Percentiles rank a stretch among this genome's conserved stretches.
Conservation (phyloP, 176 grass and related monocot genomes). For the Saccharum spontaneum region DNA sequence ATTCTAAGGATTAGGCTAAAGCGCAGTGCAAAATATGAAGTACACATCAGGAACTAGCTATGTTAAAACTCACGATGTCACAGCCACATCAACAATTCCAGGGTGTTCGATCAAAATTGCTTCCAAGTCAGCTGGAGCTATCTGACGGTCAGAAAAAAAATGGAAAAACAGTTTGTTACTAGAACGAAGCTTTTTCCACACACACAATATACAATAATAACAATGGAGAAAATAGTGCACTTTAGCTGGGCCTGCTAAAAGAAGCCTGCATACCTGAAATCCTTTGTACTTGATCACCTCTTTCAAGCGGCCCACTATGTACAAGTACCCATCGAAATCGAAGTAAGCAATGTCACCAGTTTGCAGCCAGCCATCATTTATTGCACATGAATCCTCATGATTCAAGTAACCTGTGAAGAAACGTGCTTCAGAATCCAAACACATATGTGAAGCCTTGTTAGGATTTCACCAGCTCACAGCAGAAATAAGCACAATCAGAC, state of each 20-base stretch:
- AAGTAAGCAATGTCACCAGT: slow-evolving; percentile 89
- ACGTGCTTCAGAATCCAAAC: background rate
- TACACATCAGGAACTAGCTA: background rate
- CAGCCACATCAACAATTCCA: slow-evolving; percentile 76
- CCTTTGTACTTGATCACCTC: slow-evolving; percentile 96
- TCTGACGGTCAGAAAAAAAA: slow-evolving; percentile 50
- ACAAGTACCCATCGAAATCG: slow-evolving; percentile 79
- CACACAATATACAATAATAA: background rate
- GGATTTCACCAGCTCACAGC: background rate
- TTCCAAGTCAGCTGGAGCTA: slow-evolving; percentile 88
- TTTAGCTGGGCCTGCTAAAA: slow-evolving; percentile 5
- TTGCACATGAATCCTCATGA: slow-evolving; percentile 34
- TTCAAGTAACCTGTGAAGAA: slow-evolving; percentile 80
- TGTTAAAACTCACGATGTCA: slow-evolving; percentile 66
- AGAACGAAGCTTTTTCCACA: background rate
- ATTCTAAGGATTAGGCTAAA: slow-evolving; percentile 10
- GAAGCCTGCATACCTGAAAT: slow-evolving; percentile 71
- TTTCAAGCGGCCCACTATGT: slow-evolving; percentile 82
- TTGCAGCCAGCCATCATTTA: slow-evolving; percentile 58
- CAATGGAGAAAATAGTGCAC: background rate
- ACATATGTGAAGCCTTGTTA: background rate
- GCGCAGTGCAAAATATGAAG: background rate
- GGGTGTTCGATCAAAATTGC: slow-evolving; percentile 66
- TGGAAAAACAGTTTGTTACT: background rate
- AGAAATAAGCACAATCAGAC: background rate